Evolutionary conservation across 805 yeast genomes (phyloP).

Genomic region (Candida gorgasii): DNA sequence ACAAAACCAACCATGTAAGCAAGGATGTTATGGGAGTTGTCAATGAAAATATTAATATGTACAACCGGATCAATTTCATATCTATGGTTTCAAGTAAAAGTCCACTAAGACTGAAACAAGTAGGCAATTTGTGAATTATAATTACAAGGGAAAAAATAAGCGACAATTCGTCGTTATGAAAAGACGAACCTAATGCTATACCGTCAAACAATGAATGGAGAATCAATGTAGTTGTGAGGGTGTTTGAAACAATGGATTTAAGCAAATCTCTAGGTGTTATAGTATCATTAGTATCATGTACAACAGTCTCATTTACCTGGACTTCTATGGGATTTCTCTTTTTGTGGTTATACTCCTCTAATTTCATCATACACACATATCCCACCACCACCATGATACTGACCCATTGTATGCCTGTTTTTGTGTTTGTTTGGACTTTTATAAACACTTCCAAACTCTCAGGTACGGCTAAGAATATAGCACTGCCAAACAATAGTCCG

Average conservation of each 20-base stretch:
- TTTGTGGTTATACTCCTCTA: slow-evolving; percentile 7
- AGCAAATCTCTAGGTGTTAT: not conserved
- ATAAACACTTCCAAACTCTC: slow-evolving; percentile 15
- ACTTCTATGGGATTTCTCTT: slow-evolving; percentile 5
- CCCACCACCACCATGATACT: slow-evolving; percentile 16
- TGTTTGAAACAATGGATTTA: slow-evolving; percentile 21
- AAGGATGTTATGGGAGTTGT: slow-evolving; percentile 66
- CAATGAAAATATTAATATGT: slow-evolving; percentile 53
- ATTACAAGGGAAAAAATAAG: slow-evolving; percentile 59
- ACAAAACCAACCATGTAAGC: slow-evolving; percentile 45
- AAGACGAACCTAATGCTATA: slow-evolving; percentile 65
- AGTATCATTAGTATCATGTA: not conserved
- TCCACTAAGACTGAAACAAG: slow-evolving; percentile 66
- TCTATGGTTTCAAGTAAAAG: slow-evolving; percentile 45
- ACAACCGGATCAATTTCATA: slow-evolving; percentile 37
- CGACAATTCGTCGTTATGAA: slow-evolving; percentile 35
- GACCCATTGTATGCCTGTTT: slow-evolving; percentile 12
- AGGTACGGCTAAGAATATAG: slow-evolving; percentile 17
- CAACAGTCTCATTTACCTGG: slow-evolving; percentile 4
- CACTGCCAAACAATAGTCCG: slow-evolving; percentile 17
- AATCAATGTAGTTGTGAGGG: slow-evolving; percentile 61
- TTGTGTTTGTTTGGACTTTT: slow-evolving; percentile 1
- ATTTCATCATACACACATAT: slow-evolving; percentile 7
- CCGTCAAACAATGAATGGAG: slow-evolving; percentile 76
- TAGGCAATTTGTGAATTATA: slow-evolving; percentile 71